A percentile compares a stretch with the other conserved stretches of the same genome.
Evolutionary conservation across 352 stramenopile species (phyloP).

Genomic region (Globisporangium takayamanum): DNA sequence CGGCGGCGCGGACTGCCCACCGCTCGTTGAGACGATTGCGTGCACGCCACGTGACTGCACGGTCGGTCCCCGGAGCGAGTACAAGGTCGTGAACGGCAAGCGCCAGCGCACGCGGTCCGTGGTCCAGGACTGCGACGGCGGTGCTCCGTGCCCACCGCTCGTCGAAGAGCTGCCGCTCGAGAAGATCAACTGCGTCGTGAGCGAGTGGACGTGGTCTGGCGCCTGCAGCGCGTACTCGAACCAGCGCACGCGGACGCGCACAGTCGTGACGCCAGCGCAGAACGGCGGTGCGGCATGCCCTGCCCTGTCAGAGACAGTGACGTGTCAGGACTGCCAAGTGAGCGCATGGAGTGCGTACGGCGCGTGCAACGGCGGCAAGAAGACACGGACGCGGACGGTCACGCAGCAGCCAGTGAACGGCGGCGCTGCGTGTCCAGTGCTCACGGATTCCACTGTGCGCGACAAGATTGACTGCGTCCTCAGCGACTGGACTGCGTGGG

Average conservation of each 20-base stretch:
- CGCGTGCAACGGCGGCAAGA: conserved; percentile 15
- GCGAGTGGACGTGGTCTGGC: conserved; percentile 17
- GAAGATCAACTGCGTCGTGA: conserved; percentile 24
- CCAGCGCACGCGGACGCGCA: conserved; percentile 18
- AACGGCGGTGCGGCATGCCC: conserved; percentile 11
- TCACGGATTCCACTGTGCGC: conserved; percentile 34
- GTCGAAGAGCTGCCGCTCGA: conserved; percentile 11
- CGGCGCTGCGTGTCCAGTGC: conserved; percentile 33
- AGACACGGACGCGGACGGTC: conserved; percentile 40
- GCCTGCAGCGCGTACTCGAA: conserved; percentile 22
- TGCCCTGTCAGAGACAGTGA: conserved; percentile 1
- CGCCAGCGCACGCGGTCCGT: conserved; percentile 13
- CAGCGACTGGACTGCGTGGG: conserved; percentile 43
- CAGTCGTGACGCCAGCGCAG: conserved; percentile 15
- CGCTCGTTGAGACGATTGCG: conserved; percentile 13
- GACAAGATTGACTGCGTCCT: conserved; percentile 43
- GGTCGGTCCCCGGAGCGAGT: conserved; percentile 18
- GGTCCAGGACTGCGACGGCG: conserved; percentile 10
- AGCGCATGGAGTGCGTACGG: conserved; percentile 13
- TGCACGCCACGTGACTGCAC: conserved; percentile 24
- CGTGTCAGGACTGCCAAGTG: conserved; percentile 19
- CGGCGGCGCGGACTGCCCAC: conserved; percentile 17
- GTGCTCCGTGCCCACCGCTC: conserved; percentile 11
- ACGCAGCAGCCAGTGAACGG: conserved; percentile 38
- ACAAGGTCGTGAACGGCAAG: conserved; percentile 11